Evolutionary conservation across 2,329 filamentous ascomycete species (phyloP).

Genomic region (Xylaria sp.): DNA sequence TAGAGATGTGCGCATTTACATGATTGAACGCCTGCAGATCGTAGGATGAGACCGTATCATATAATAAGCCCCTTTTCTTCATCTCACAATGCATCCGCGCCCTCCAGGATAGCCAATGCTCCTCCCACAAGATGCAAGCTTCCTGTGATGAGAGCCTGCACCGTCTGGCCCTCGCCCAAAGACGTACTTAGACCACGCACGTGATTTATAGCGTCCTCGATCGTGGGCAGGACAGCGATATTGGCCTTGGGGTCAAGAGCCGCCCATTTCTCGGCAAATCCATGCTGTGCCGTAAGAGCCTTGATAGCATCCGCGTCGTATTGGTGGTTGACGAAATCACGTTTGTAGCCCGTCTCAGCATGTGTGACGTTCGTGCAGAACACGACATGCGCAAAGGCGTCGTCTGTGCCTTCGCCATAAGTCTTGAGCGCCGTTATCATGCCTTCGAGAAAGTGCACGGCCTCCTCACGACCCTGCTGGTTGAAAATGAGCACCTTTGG

Average conservation of each 20-base stretch:
- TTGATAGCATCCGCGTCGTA: slow-evolving; percentile 58
- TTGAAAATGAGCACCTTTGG: slow-evolving; percentile 79
- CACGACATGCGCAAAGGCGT: slow-evolving; percentile 72
- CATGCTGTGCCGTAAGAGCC: slow-evolving; percentile 58
- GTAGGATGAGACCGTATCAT: neutral
- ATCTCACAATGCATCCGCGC: slow-evolving; percentile 49
- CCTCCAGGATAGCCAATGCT: slow-evolving; percentile 56
- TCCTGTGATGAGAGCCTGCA: slow-evolving; percentile 63
- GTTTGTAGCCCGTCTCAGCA: slow-evolving; percentile 56
- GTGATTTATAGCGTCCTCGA: slow-evolving; percentile 60
- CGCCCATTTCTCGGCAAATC: slow-evolving; percentile 58
- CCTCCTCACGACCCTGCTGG: slow-evolving; percentile 68
- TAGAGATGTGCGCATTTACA: neutral
- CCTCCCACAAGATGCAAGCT: slow-evolving; percentile 68
- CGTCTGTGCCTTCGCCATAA: slow-evolving; percentile 37
- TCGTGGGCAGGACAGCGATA: slow-evolving; percentile 56
- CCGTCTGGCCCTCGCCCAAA: slow-evolving; percentile 42
- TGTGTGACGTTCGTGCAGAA: slow-evolving; percentile 81
- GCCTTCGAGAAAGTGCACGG: slow-evolving; percentile 58
- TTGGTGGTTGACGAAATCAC: slow-evolving; percentile 63
- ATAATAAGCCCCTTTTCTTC: neutral
- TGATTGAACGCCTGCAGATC: neutral
- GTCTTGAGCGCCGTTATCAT: slow-evolving; percentile 47
- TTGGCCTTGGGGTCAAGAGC: slow-evolving; percentile 53
- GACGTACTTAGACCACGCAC: slow-evolving; percentile 47